A percentile compares a stretch with the other conserved stretches of the same genome.
Conservation (phyloP, 208 protist species). For the Crithidia expoeki region DNA sequence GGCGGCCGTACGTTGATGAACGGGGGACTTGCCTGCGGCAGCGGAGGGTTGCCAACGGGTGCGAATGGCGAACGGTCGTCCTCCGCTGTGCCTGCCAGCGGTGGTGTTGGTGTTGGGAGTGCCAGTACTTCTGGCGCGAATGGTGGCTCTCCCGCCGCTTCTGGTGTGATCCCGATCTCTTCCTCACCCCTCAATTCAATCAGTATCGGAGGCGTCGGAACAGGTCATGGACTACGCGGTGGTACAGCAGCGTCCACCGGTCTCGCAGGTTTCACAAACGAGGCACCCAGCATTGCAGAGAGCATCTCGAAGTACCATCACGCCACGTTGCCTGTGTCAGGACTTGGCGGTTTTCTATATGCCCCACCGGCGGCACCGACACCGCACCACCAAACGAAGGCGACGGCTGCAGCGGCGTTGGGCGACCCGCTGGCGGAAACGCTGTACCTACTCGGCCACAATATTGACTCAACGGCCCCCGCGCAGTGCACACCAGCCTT, state of each 20-base stretch:
- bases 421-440: conserved; percentile 30
- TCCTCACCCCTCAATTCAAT: background rate
- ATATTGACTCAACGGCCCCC: background rate
- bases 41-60: background rate
- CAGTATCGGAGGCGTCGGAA: conserved; percentile 14
- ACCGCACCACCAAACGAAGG: conserved; percentile 21
- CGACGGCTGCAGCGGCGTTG: conserved; percentile 17
- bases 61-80: background rate
- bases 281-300: conserved; percentile 5
- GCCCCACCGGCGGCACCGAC: background rate
- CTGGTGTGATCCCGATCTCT: background rate
- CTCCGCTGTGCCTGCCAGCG: background rate
- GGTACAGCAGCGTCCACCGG: background rate
- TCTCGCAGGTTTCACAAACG: background rate
- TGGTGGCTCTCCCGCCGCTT: too few species aligned
- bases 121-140: background rate
- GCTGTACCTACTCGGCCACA: conserved; percentile 25
- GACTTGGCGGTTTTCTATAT: background rate
- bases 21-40: background rate
- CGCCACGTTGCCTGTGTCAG: conserved; percentile 21
- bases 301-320: conserved; percentile 17
- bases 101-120: background rate
- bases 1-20: conserved; percentile 20
- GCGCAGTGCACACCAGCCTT: conserved; percentile 26
- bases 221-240: conserved; percentile 17